Percentiles rank a stretch among this genome's conserved stretches.
Evolutionary conservation across 345 rosid species (phyloP).

Genomic region (Eucalyptus cladocalyx): DNA sequence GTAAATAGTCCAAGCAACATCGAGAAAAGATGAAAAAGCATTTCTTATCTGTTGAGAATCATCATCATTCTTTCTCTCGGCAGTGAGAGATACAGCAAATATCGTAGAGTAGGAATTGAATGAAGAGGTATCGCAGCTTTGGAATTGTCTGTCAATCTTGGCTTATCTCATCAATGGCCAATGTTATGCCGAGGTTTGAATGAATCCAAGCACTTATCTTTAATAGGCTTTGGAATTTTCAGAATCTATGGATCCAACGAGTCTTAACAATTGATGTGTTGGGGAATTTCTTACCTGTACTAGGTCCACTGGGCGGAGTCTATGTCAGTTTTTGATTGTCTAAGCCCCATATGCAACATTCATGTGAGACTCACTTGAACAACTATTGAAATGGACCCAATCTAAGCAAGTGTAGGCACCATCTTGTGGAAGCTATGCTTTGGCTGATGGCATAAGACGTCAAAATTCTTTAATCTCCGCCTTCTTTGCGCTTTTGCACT

Average conservation of each 20-base stretch:
- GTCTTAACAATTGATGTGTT: not conserved
- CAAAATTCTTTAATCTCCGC: too few species aligned
- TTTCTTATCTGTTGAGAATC: too few species aligned
- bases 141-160: not conserved
- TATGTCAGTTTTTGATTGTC: too few species aligned
- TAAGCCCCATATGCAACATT: not conserved
- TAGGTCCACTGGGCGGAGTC: rapidly evolving
- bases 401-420: rapidly evolving
- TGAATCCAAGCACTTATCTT: not conserved
- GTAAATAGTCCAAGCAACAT: not conserved
- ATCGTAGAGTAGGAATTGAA: not conserved
- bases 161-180: not conserved
- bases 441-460: not conserved
- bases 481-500: too few species aligned
- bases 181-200: not conserved
- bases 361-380: too few species aligned
- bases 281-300: not conserved
- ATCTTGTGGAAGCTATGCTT: rapidly evolving
- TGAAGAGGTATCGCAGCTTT: not conserved
- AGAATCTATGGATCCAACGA: not conserved
- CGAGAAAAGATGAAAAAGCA: too few species aligned
- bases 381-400: not conserved
- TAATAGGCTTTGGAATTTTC: not conserved
- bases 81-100: not conserved
- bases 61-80: not conserved